A percentile compares a stretch with the other conserved stretches of the same genome.
These are phyloP conservation scores for Furcasterigmium sp. DNA, from an alignment of 2,329 filamentous ascomycete genomes.

Conservation along the genomic window DNA sequence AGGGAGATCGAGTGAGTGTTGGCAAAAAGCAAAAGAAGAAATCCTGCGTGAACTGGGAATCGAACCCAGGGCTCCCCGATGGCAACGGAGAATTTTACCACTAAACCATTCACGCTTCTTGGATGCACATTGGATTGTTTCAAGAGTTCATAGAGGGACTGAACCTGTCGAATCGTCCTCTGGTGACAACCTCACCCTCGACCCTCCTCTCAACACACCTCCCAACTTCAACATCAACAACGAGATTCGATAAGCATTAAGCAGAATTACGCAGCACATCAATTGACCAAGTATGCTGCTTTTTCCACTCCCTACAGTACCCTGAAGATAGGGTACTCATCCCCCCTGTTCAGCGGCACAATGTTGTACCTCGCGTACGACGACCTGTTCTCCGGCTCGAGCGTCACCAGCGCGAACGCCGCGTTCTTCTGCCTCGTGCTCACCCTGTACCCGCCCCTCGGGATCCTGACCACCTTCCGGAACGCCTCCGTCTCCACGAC, in stretches of 20 bases:
- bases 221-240: too few relatives aligned
- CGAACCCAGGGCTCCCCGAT: slow-evolving; percentile 3
- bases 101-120: slow-evolving; percentile 4
- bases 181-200: too few relatives aligned
- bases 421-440: slow-evolving; percentile 26
- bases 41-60: slow-evolving; percentile 3
- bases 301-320: too few relatives aligned
- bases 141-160: too few relatives aligned
- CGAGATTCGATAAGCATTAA: too few relatives aligned
- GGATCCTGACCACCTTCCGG: slow-evolving; percentile 15
- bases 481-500: slow-evolving; percentile 14
- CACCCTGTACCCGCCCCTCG: slow-evolving; percentile 21
- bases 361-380: slow-evolving; percentile 25
- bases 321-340: slow-evolving; percentile 24
- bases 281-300: too few relatives aligned
- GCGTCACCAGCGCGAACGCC: slow-evolving; percentile 18
- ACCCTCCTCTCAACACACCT: too few relatives aligned
- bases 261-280: too few relatives aligned
- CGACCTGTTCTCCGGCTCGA: slow-evolving; percentile 27
- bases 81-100: slow-evolving; percentile 4
- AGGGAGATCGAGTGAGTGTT: too few relatives aligned
- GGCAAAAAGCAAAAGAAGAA: background rate
- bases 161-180: too few relatives aligned
- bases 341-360: slow-evolving; percentile 18
- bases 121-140: too few relatives aligned